phyloP scores from a whole-genome alignment of 441 rosid genomes.

The Pelargonium australe region DNA sequence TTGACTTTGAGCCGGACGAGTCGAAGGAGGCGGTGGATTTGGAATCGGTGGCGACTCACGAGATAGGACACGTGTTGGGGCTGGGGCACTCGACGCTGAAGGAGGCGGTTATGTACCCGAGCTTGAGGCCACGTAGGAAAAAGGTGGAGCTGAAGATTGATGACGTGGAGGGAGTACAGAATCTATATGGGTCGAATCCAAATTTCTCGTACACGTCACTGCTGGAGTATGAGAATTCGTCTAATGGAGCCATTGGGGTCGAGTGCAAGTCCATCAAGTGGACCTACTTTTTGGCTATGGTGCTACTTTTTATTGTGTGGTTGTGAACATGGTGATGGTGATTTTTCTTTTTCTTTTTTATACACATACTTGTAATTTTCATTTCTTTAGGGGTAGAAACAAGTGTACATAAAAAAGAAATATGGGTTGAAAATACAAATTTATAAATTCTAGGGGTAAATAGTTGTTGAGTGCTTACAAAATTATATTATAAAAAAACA shows the following conservation, averaged over 20 bases:
- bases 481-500: too few species aligned
- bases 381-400: neutral
- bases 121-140: slow-evolving; percentile 62
- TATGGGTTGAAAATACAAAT: too few species aligned
- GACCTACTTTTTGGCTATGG: neutral
- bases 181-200: slow-evolving; percentile 75
- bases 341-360: too few species aligned
- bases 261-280: slow-evolving; percentile 13
- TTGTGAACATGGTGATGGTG: too few species aligned
- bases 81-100: slow-evolving; percentile 48
- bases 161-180: slow-evolving; percentile 65
- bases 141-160: slow-evolving; percentile 52
- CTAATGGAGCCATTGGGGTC: slow-evolving; percentile 28
- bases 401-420: too few species aligned
- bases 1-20: slow-evolving; percentile 50
- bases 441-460: too few species aligned
- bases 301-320: too few species aligned
- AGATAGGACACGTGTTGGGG: slow-evolving; percentile 79
- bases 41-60: slow-evolving; percentile 80
- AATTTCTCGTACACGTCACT: slow-evolving; percentile 45
- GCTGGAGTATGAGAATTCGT: slow-evolving; percentile 60
- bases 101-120: slow-evolving; percentile 80
- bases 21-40: slow-evolving; percentile 69
- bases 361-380: neutral
- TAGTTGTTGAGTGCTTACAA: neutral